Evolutionary conservation across 2,329 filamentous ascomycete genomes (phyloP).

Genomic region (Penicillium capsulatum): DNA sequence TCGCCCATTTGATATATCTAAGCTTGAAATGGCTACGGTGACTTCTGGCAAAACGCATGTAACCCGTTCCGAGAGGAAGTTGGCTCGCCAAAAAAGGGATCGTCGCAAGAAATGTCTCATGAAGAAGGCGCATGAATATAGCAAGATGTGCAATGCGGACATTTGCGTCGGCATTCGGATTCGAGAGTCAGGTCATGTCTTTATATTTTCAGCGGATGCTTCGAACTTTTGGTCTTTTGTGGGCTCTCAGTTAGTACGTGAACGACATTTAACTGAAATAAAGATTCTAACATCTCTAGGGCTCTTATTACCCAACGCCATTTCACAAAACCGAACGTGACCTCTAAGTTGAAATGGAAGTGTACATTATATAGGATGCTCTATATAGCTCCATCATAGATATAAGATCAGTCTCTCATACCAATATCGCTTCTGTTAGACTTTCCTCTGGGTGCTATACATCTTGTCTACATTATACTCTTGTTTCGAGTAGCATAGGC

Average conservation of each 20-base stretch:
- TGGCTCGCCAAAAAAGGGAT: slow-evolving; percentile 7
- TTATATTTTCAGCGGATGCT: slow-evolving; percentile 16
- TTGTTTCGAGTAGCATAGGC: too few relatives aligned
- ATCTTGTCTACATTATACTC: too few relatives aligned
- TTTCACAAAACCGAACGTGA: too few relatives aligned
- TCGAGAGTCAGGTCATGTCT: slow-evolving; percentile 10
- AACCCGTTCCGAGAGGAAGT: slow-evolving; percentile 4
- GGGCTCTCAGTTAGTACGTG: slow-evolving; percentile 5
- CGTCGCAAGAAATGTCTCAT: slow-evolving; percentile 10
- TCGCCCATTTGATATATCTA: too few relatives aligned
- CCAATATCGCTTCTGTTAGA: too few relatives aligned
- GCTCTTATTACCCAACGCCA: not conserved
- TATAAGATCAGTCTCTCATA: too few relatives aligned
- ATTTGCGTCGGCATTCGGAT: slow-evolving; percentile 19
- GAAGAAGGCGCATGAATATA: slow-evolving; percentile 15
- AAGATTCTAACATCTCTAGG: not conserved
- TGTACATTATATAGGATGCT: too few relatives aligned
- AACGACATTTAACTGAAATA: not conserved
- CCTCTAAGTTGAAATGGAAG: too few relatives aligned
- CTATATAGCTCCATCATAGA: too few relatives aligned
- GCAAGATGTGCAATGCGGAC: slow-evolving; percentile 14
- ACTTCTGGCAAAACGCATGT: too few relatives aligned
- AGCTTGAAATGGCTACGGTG: too few relatives aligned
- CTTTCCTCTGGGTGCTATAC: too few relatives aligned
- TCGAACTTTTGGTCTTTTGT: slow-evolving; percentile 12